Conservation (phyloP, 2,329 filamentous ascomycete species). For the Cladosporium sp. region DNA sequence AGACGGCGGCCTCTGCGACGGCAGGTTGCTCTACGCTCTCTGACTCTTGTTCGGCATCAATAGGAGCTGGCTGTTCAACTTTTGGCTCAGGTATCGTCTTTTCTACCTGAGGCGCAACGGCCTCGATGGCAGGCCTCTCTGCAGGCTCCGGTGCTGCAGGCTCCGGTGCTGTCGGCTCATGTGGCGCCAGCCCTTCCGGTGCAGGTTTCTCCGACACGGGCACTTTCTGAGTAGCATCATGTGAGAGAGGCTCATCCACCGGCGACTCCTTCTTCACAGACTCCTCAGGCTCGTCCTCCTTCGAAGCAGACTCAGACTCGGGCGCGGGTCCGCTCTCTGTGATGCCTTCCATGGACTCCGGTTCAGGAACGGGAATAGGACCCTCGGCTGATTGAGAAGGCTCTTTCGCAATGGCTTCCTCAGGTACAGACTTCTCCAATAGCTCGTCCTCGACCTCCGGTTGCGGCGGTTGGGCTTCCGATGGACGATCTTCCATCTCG, state of each 20-base stretch:
- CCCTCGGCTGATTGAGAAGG: background rate
- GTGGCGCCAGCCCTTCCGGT: background rate
- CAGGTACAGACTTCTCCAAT: background rate
- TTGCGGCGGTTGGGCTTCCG: background rate
- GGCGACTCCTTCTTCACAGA: too few relatives aligned
- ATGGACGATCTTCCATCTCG: conserved; percentile 3
- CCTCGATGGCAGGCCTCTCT: background rate
- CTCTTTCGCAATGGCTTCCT: background rate
- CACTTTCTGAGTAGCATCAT: background rate
- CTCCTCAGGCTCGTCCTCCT: too few relatives aligned
- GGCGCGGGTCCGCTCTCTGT: background rate
- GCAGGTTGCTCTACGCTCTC: background rate
- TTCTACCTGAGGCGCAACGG: background rate
- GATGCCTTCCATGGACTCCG: background rate
- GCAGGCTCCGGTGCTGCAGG: too few relatives aligned
- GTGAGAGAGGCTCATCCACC: background rate
- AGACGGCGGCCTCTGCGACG: background rate
- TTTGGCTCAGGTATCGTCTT: background rate
- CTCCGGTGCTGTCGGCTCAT: too few relatives aligned
- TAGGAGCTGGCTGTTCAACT: background rate
- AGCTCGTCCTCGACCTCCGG: background rate
- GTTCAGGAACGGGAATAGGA: background rate
- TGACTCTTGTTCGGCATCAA: background rate
- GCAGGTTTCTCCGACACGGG: background rate
- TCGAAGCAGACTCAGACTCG: background rate